Conservation (phyloP, 768 basidiomycete genomes). For the Suillus spraguei region DNA sequence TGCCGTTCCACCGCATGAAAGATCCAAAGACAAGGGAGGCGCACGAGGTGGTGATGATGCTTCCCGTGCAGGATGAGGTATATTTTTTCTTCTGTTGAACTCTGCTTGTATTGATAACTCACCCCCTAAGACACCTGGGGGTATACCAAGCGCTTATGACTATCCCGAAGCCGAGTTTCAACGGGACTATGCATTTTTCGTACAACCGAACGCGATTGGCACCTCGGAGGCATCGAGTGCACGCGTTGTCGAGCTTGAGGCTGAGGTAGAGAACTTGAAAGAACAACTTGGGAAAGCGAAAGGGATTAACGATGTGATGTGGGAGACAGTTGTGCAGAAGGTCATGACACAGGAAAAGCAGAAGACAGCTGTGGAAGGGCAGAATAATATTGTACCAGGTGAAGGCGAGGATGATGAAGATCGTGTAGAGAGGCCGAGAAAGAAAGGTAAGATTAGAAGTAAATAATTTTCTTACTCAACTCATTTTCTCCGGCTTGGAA, state of each 20-base stretch:
- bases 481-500: background rate
- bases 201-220: slow-evolving; percentile 41
- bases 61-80: slow-evolving; percentile 53
- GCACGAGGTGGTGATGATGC: slow-evolving; percentile 69
- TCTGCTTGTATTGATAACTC: slow-evolving; percentile 3
- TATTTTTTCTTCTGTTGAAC: background rate
- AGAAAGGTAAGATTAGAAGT: slow-evolving; percentile 1
- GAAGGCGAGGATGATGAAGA: background rate
- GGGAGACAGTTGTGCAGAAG: slow-evolving; percentile 80
- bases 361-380: slow-evolving; percentile 13
- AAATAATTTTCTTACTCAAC: background rate
- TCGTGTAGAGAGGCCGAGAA: slow-evolving; percentile 1
- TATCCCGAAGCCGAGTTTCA: slow-evolving; percentile 61
- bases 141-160: slow-evolving; percentile 25
- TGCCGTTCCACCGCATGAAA: slow-evolving; percentile 72
- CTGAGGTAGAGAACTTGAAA: slow-evolving; percentile 65
- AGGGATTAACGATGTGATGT: slow-evolving; percentile 92
- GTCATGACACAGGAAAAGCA: slow-evolving; percentile 46
- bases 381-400: background rate
- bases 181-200: slow-evolving; percentile 68
- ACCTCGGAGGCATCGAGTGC: slow-evolving; percentile 34
- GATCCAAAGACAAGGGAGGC: slow-evolving; percentile 66
- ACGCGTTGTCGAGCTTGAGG: slow-evolving; percentile 68
- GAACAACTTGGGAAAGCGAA: slow-evolving; percentile 82
- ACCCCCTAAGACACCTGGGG: slow-evolving; percentile 18